Evolutionary conservation across 225 moss, liverwort and hornwort species (phyloP).

Genomic region (Sphagnum contortum): DNA sequence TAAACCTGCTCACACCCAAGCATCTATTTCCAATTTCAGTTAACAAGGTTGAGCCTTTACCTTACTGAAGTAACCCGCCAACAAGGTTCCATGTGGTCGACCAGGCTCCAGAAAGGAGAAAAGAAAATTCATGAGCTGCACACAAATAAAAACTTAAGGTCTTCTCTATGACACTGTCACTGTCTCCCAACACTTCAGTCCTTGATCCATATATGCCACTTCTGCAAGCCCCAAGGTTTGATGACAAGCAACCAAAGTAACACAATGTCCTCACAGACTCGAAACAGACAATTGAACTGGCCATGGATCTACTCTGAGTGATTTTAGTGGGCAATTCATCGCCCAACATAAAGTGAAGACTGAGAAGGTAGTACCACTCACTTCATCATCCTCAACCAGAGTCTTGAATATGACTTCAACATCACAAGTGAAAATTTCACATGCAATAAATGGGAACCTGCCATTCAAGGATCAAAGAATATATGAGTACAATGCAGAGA

Average conservation of each 20-base stretch:
- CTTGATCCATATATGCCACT: too few species aligned
- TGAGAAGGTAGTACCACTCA: constrained; percentile 7
- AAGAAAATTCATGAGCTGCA: constrained; percentile 96
- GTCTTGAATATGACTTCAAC: constrained; percentile 96
- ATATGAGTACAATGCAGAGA: background rate
- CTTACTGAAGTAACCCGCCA: constrained; percentile 99
- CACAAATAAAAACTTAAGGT: constrained; percentile 5
- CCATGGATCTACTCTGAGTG: too few species aligned
- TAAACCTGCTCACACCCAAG: background rate
- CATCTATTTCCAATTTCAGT: too few species aligned
- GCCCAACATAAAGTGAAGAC: too few species aligned
- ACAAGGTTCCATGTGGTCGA: constrained; percentile 84
- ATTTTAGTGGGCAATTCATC: too few species aligned
- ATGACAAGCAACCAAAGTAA: too few species aligned
- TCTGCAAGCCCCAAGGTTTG: too few species aligned
- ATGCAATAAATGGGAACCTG: constrained; percentile 98
- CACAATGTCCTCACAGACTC: too few species aligned
- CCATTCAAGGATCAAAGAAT: constrained; percentile 8
- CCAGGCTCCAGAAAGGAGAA: constrained; percentile 87
- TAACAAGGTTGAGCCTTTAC: constrained; percentile 10
- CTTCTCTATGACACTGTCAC: background rate
- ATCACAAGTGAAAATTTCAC: constrained; percentile 97
- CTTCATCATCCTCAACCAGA: constrained; percentile 98
- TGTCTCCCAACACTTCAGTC: background rate
- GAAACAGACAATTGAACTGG: too few species aligned